A percentile compares a stretch with the other conserved stretches of the same genome.
Conservation (phyloP, 306 rosid genomes). For the Cotoneaster glaucophyllus region DNA sequence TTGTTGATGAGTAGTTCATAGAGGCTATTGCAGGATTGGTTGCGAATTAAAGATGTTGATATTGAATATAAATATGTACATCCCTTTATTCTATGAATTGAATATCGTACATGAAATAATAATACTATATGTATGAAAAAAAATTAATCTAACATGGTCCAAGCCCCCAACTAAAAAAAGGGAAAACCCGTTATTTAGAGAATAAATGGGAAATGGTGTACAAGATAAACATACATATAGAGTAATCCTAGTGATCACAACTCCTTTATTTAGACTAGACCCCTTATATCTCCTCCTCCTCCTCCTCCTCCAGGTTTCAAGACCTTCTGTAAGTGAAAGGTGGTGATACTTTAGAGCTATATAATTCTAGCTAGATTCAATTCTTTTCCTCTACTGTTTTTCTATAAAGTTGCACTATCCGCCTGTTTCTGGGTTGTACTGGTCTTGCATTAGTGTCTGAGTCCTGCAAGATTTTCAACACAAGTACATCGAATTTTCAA, state of each 20-base stretch:
- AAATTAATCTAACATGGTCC: neutral
- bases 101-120: neutral
- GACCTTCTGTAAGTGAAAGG: neutral
- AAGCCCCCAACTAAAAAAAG: neutral
- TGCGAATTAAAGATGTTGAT: neutral
- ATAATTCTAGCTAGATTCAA: constrained; percentile 3
- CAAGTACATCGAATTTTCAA: neutral
- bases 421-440: constrained; percentile 41
- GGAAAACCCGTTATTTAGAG: neutral
- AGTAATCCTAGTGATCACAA: neutral
- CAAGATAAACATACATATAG: neutral
- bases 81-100: too few species aligned
- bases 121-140: too few species aligned
- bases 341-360: neutral
- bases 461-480: constrained; percentile 36
- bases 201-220: neutral
- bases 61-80: neutral
- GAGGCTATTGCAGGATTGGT: neutral
- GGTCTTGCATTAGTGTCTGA: constrained; percentile 64
- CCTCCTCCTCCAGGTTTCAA: neutral
- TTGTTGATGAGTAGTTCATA: neutral
- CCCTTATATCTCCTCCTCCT: neutral
- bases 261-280: neutral
- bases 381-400: constrained; percentile 8
- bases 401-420: constrained; percentile 31